phyloP scores from a whole-genome alignment of 495 filamentous ascomycete species.

The Pyronema domesticum region DNA sequence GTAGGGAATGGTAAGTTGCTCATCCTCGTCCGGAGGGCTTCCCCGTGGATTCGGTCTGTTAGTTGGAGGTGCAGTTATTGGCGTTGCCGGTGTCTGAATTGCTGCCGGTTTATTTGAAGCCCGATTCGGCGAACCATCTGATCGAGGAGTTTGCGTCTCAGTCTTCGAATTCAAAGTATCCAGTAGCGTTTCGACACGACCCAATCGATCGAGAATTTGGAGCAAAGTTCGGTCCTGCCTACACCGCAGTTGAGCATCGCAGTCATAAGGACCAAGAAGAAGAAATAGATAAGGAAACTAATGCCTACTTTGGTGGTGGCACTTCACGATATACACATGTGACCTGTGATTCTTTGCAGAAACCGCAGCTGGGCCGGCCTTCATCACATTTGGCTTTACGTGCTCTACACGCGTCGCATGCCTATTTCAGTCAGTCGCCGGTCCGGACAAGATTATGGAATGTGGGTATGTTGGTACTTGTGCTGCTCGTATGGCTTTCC shows the following conservation, averaged over 20 bases:
- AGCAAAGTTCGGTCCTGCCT: slow-evolving; percentile 25
- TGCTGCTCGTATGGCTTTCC: slow-evolving; percentile 25
- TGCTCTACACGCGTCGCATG: slow-evolving; percentile 43
- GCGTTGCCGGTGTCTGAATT: background rate
- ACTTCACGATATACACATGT: slow-evolving; percentile 43
- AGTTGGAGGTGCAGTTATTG: background rate
- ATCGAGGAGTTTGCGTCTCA: background rate
- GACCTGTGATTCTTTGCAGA: slow-evolving; percentile 40
- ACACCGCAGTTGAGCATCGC: background rate
- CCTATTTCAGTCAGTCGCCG: slow-evolving; percentile 25
- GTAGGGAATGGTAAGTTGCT: slow-evolving; percentile 38
- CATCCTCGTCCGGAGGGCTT: slow-evolving; percentile 23
- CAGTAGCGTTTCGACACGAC: slow-evolving; percentile 20
- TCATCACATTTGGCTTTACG: slow-evolving; percentile 50
- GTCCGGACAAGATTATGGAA: background rate
- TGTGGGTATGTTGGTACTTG: slow-evolving; percentile 15
- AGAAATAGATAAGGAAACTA: background rate
- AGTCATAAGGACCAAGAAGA: background rate
- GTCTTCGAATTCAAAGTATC: slow-evolving; percentile 14
- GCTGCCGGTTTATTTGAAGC: background rate
- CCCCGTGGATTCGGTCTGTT: slow-evolving; percentile 6
- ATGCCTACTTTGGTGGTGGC: slow-evolving; percentile 38
- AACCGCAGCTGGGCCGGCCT: slow-evolving; percentile 39
- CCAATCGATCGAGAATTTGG: slow-evolving; percentile 23
- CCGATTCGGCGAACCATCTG: background rate